Percentiles rank a stretch among this genome's conserved stretches.
Evolutionary conservation across 805 yeast genomes (phyloP).

Genomic region (Lipomyces spencermartinsiae): DNA sequence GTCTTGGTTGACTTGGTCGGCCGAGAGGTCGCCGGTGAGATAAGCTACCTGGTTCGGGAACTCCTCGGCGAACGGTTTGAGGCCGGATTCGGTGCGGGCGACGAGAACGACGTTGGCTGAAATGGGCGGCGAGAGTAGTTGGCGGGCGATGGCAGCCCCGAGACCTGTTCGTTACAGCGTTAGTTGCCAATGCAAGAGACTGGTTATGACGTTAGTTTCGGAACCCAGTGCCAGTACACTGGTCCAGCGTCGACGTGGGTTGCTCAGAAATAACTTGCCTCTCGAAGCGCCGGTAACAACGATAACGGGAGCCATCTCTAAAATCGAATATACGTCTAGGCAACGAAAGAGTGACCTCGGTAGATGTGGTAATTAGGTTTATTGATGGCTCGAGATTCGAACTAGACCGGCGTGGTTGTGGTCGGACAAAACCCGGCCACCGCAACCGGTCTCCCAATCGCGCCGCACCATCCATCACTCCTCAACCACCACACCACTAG

Average conservation of each 20-base stretch:
- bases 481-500: too few relatives aligned
- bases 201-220: not conserved
- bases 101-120: slow-evolving; percentile 54
- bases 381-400: not conserved
- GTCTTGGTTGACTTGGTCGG: slow-evolving; percentile 44
- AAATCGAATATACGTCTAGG: not conserved
- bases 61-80: slow-evolving; percentile 29
- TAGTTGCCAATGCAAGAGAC: not conserved
- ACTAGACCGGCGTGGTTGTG: not conserved
- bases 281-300: slow-evolving; percentile 50
- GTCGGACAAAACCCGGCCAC: not conserved
- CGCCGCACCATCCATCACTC: too few relatives aligned
- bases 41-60: slow-evolving; percentile 41
- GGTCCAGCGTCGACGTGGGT: not conserved
- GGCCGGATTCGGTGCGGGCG: slow-evolving; percentile 29
- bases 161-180: slow-evolving; percentile 43
- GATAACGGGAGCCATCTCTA: slow-evolving; percentile 27
- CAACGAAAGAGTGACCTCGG: not conserved
- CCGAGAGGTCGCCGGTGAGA: slow-evolving; percentile 62
- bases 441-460: not conserved
- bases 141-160: slow-evolving; percentile 73
- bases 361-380: not conserved
- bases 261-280: slow-evolving; percentile 37
- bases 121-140: slow-evolving; percentile 49
- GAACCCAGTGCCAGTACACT: not conserved